Percentiles rank a stretch among this genome's conserved stretches.
These are phyloP conservation scores for Lepidium aucheri DNA, from an alignment of 345 rosid species.

Conservation along the genomic window DNA sequence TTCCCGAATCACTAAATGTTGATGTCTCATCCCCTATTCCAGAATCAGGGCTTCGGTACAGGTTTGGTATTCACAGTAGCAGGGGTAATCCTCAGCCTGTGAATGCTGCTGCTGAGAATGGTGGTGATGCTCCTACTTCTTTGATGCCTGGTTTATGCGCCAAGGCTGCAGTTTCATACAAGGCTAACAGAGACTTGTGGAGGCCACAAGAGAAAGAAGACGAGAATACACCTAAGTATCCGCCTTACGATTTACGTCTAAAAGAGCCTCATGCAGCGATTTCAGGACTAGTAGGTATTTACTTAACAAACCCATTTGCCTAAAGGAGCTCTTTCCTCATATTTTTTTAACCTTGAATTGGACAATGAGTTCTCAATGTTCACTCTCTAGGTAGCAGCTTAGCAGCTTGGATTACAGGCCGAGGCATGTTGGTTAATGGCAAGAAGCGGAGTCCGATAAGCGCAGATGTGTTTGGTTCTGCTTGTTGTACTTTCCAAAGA, in stretches of 20 bases:
- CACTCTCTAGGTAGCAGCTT: constrained; percentile 42
- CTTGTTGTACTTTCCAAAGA: constrained; percentile 59
- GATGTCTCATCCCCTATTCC: constrained; percentile 51
- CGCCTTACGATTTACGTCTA: constrained; percentile 56
- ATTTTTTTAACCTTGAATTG: neutral
- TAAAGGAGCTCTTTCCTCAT: neutral
- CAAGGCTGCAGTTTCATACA: constrained; percentile 73
- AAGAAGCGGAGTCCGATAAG: constrained; percentile 47
- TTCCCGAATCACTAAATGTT: constrained; percentile 69
- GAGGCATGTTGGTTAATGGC: constrained; percentile 25
- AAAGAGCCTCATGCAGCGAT: constrained; percentile 68
- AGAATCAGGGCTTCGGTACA: constrained; percentile 58
- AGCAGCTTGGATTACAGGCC: constrained; percentile 54
- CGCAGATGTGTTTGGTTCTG: constrained; percentile 68
- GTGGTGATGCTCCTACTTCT: constrained; percentile 43
- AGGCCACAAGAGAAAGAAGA: constrained; percentile 44
- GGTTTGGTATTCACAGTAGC: constrained; percentile 59
- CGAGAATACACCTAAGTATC: constrained; percentile 28
- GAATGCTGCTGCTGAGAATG: constrained; percentile 22
- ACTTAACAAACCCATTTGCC: neutral
- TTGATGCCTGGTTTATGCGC: constrained; percentile 74
- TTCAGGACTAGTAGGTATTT: constrained; percentile 64
- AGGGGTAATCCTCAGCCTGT: constrained; percentile 49
- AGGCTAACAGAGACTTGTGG: constrained; percentile 61
- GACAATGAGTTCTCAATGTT: neutral